These are phyloP conservation scores for Dryas integrifolia DNA, from an alignment of 331 rosid genomes.

Conservation along the genomic window DNA sequence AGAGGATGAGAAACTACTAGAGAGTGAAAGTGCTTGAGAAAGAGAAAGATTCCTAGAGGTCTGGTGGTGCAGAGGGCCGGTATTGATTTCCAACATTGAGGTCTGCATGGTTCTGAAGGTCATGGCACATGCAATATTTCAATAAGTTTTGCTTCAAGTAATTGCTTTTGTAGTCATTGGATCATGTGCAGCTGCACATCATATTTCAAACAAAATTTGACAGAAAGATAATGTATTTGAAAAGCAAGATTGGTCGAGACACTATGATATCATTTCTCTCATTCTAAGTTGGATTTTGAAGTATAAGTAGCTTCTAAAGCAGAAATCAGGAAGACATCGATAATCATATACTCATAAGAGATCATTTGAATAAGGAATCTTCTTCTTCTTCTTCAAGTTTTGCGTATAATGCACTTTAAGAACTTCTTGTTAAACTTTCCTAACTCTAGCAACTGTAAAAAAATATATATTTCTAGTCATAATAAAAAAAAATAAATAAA, in stretches of 20 bases:
- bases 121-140: background rate
- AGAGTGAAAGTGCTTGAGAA: background rate
- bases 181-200: background rate
- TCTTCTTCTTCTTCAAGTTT: too few relatives aligned
- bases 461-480: background rate
- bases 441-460: background rate
- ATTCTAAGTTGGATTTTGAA: background rate
- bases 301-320: background rate
- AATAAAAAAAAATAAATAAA: too few relatives aligned
- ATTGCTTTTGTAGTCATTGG: background rate
- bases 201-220: background rate
- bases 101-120: background rate
- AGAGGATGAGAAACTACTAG: too few relatives aligned
- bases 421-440: background rate
- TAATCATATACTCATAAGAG: background rate
- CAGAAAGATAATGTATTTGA: too few relatives aligned
- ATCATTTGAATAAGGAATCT: background rate
- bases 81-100: background rate
- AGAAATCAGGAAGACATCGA: background rate
- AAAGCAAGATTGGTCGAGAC: too few relatives aligned
- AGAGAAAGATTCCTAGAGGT: conserved; percentile 4
- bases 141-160: background rate
- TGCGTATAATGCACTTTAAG: background rate
- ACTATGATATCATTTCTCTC: too few relatives aligned
- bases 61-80: background rate